Conservation (phyloP, 2,329 filamentous ascomycete species). For the Pseudopyricularia javanii region DNA sequence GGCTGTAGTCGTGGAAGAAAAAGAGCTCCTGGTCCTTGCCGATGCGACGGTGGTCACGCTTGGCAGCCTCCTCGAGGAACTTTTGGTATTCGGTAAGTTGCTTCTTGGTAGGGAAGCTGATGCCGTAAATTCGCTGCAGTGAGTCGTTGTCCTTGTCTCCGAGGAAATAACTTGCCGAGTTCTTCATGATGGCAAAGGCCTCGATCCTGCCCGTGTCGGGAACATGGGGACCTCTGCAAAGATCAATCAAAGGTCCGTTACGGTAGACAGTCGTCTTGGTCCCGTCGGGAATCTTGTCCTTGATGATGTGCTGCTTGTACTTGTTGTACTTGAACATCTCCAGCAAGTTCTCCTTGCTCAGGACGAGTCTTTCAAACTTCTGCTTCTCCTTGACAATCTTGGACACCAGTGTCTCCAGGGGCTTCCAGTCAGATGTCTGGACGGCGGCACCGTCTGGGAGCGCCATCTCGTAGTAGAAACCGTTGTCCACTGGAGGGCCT, state of each 20-base stretch:
- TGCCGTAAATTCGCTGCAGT: conserved; percentile 89
- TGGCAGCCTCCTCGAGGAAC: conserved; percentile 94
- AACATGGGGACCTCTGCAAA: conserved; percentile 91
- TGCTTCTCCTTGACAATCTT: conserved; percentile 95
- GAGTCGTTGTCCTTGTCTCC: conserved; percentile 91
- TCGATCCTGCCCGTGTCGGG: conserved; percentile 89
- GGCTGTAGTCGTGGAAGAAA: conserved; percentile 92
- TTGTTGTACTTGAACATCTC: conserved; percentile 98
- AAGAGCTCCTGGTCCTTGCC: conserved; percentile 94
- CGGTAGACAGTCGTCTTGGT: conserved; percentile 90
- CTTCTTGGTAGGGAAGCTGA: conserved; percentile 94
- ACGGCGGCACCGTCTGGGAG: conserved; percentile 60
- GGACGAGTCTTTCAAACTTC: conserved; percentile 76
- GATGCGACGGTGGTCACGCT: conserved; percentile 88
- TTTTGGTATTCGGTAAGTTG: conserved; percentile 85
- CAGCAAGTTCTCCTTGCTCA: conserved; percentile 81
- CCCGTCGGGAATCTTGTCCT: conserved; percentile 79
- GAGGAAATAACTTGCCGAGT: conserved; percentile 63
- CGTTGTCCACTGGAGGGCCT: conserved; percentile 80
- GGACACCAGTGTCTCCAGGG: conserved; percentile 66
- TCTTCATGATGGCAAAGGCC: conserved; percentile 85
- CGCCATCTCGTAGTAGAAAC: conserved; percentile 97
- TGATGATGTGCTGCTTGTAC: conserved; percentile 97
- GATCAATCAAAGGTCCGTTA: conserved; percentile 85
- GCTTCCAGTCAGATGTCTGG: conserved; percentile 67